phyloP scores from a whole-genome alignment of 2,329 filamentous ascomycete species.

The Aspergillus niger region DNA sequence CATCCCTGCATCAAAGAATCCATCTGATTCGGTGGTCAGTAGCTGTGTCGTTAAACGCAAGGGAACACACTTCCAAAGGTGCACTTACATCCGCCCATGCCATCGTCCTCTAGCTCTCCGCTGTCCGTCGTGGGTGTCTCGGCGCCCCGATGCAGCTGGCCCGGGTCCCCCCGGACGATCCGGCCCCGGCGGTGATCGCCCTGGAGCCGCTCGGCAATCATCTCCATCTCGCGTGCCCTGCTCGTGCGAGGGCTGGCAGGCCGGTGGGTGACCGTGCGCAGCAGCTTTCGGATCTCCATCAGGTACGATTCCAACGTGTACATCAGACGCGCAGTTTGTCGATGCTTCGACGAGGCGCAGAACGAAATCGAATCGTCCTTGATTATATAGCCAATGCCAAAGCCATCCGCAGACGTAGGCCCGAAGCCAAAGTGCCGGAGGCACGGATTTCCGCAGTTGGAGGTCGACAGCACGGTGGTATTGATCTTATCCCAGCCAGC shows the following conservation, averaged over 20 bases:
- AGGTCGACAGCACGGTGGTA: slow-evolving; percentile 90
- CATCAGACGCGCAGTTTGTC: slow-evolving; percentile 87
- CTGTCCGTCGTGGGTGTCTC: slow-evolving; percentile 70
- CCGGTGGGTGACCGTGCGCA: slow-evolving; percentile 68
- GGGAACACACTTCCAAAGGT: slow-evolving; percentile 3
- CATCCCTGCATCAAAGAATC: slow-evolving; percentile 97
- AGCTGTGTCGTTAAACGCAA: not conserved
- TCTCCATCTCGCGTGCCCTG: slow-evolving; percentile 63
- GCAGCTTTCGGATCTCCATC: slow-evolving; percentile 81
- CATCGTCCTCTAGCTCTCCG: slow-evolving; percentile 75
- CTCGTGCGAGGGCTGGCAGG: slow-evolving; percentile 56
- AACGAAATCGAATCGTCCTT: slow-evolving; percentile 90
- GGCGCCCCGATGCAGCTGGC: slow-evolving; percentile 49
- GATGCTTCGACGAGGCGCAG: slow-evolving; percentile 88
- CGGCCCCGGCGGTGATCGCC: slow-evolving; percentile 67
- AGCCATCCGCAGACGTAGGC: slow-evolving; percentile 88
- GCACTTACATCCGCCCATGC: slow-evolving; percentile 86
- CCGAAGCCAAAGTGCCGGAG: slow-evolving; percentile 96
- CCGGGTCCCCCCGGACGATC: slow-evolving; percentile 62
- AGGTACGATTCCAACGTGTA: slow-evolving; percentile 89
- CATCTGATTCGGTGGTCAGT: slow-evolving; percentile 61
- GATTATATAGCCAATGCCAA: slow-evolving; percentile 98
- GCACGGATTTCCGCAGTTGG: slow-evolving; percentile 97
- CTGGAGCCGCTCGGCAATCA: slow-evolving; percentile 42
- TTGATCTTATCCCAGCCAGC: slow-evolving; percentile 93